phyloP scores from a whole-genome alignment of 805 yeast genomes.

The Scheffersomyces lignosus region DNA sequence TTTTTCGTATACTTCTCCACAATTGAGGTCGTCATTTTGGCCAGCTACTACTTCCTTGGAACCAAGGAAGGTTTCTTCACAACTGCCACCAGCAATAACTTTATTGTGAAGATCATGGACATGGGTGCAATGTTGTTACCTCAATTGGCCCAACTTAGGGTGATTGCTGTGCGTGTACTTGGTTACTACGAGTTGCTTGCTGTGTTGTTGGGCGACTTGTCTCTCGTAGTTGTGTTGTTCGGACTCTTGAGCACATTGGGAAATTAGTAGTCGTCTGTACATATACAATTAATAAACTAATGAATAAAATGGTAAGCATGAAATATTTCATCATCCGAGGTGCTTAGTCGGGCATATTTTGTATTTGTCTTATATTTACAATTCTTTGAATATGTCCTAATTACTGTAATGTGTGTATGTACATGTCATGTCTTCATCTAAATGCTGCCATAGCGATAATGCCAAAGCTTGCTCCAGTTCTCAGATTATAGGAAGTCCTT shows the following conservation, averaged over 20 bases:
- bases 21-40: slow-evolving; percentile 32
- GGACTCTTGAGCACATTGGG: slow-evolving; percentile 31
- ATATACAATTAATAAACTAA: too few species aligned
- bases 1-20: slow-evolving; percentile 32
- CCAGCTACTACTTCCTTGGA: slow-evolving; percentile 32
- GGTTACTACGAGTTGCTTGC: slow-evolving; percentile 39
- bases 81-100: slow-evolving; percentile 23
- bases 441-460: too few species aligned
- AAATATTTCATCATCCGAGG: too few species aligned
- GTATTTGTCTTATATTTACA: too few species aligned
- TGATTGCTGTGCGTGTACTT: slow-evolving; percentile 25
- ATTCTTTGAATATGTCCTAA: too few species aligned
- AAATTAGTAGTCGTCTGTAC: slow-evolving; percentile 1
- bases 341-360: too few species aligned
- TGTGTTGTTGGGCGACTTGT: slow-evolving; percentile 37
- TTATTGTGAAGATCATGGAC: slow-evolving; percentile 27
- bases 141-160: slow-evolving; percentile 26
- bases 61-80: slow-evolving; percentile 23
- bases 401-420: too few species aligned
- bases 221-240: slow-evolving; percentile 37
- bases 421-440: too few species aligned
- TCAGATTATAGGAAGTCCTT: slow-evolving; percentile 7
- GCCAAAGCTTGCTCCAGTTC: too few species aligned
- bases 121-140: slow-evolving; percentile 38
- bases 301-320: too few species aligned